Percentiles rank a stretch among this genome's conserved stretches.
phyloP scores from a whole-genome alignment of 2,329 filamentous ascomycete genomes.

The Sporothrix curviconia region DNA sequence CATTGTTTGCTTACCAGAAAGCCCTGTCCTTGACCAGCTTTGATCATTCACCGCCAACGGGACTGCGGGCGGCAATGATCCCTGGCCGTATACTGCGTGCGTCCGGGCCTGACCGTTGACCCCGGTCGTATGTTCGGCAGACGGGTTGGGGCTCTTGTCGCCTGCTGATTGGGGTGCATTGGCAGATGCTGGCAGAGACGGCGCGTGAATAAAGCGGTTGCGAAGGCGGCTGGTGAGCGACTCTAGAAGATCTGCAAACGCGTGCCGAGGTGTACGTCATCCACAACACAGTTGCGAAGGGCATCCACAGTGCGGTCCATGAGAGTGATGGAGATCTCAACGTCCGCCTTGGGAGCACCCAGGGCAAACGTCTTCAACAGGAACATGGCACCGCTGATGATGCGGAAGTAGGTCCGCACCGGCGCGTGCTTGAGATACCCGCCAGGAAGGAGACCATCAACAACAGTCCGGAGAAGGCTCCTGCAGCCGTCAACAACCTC shows the following conservation, averaged over 20 bases:
- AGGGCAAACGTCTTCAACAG: slow-evolving; percentile 78
- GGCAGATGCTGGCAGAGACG: slow-evolving; percentile 33
- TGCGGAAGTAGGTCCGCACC: slow-evolving; percentile 78
- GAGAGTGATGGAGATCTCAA: slow-evolving; percentile 65
- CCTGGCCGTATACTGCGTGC: neutral
- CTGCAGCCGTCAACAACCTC: slow-evolving; percentile 73
- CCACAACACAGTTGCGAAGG: slow-evolving; percentile 70
- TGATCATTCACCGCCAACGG: neutral
- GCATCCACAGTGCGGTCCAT: slow-evolving; percentile 71
- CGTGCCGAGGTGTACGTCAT: slow-evolving; percentile 79
- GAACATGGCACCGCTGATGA: slow-evolving; percentile 80
- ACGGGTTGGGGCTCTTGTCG: neutral
- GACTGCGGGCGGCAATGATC: neutral
- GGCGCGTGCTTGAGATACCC: slow-evolving; percentile 77
- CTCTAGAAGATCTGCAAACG: slow-evolving; percentile 75
- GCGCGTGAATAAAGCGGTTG: slow-evolving; percentile 64
- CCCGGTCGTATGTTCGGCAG: neutral
- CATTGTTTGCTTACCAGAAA: neutral
- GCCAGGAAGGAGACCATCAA: slow-evolving; percentile 66
- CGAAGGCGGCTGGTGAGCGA: slow-evolving; percentile 68
- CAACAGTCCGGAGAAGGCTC: slow-evolving; percentile 69
- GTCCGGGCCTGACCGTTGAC: neutral
- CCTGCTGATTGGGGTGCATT: neutral
- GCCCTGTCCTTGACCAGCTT: neutral
- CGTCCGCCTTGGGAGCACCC: slow-evolving; percentile 70